Evolutionary conservation across 352 stramenopile genomes (phyloP).

Genomic region (Paralagenidium karlingii): DNA sequence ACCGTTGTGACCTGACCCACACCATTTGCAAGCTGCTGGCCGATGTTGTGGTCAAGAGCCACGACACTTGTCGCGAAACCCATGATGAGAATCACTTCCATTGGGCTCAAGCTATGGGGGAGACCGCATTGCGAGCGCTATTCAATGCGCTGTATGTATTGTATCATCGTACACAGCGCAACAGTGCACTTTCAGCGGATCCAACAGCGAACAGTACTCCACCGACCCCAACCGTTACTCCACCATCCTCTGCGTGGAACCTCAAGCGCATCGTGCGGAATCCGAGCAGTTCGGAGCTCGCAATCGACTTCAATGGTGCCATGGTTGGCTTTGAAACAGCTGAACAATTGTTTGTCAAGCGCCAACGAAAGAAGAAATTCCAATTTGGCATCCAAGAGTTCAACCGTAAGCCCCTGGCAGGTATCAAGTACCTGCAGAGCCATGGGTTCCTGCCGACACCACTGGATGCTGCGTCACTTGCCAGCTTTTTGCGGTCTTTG

Average conservation of each 20-base stretch:
- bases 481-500: conserved; percentile 72
- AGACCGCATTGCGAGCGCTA: conserved; percentile 48
- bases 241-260: no score
- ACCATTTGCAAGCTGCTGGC: conserved; percentile 94
- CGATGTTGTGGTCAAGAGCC: conserved; percentile 49
- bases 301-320: neutral
- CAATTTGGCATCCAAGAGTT: conserved; percentile 87
- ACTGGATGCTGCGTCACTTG: conserved; percentile 68
- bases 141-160: conserved; percentile 72
- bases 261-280: no score
- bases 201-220: no score
- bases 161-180: conserved; percentile 38
- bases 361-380: conserved; percentile 71
- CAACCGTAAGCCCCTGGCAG: conserved; percentile 88
- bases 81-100: conserved; percentile 58
- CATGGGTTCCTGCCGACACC: conserved; percentile 64
- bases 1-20: conserved; percentile 82
- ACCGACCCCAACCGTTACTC: no score
- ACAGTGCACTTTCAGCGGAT: no score
- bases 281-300: neutral
- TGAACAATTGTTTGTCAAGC: conserved; percentile 37
- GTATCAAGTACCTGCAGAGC: conserved; percentile 78
- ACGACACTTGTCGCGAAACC: conserved; percentile 47
- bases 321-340: conserved; percentile 25
- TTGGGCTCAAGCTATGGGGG: conserved; percentile 51